Evolutionary conservation across 2,329 filamentous ascomycete species (phyloP).

Genomic region (Leptographium wingfieldii): DNA sequence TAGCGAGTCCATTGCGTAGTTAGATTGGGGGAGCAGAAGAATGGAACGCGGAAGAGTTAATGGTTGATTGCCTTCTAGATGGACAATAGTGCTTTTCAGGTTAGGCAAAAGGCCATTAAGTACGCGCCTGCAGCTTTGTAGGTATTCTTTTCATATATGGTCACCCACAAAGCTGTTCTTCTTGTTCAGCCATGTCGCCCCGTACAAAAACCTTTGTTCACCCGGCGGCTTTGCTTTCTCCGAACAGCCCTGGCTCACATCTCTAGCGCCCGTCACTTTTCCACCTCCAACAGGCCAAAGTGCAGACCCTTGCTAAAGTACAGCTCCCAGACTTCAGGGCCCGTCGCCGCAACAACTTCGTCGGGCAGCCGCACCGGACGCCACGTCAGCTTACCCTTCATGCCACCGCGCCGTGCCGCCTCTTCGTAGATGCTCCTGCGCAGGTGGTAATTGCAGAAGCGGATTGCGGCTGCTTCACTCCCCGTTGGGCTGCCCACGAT

Average conservation of each 20-base stretch:
- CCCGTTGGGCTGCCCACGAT: neutral
- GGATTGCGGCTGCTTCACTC: conserved; percentile 7
- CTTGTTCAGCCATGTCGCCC: too few relatives aligned
- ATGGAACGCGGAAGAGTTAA: neutral
- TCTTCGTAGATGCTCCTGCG: conserved; percentile 17
- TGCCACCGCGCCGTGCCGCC: conserved; percentile 17
- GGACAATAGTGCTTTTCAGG: neutral
- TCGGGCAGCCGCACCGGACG: conserved; percentile 14
- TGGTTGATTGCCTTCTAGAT: too few relatives aligned
- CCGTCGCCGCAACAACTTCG: neutral
- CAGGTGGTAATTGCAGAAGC: conserved; percentile 18
- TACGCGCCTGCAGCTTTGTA: too few relatives aligned
- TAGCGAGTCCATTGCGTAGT: neutral
- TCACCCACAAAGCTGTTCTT: too few relatives aligned
- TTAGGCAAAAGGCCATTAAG: too few relatives aligned
- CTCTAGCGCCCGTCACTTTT: neutral
- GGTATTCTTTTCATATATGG: too few relatives aligned
- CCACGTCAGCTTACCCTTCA: conserved; percentile 17
- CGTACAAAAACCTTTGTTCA: too few relatives aligned
- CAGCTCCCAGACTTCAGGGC: conserved; percentile 3
- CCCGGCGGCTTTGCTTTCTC: neutral
- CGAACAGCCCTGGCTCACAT: too few relatives aligned
- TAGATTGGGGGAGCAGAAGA: neutral
- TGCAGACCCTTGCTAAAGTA: conserved; percentile 4
- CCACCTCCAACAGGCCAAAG: conserved; percentile 5